Conservation (phyloP, 164 flowering plant genomes). For the Taxillus chinensis region DNA sequence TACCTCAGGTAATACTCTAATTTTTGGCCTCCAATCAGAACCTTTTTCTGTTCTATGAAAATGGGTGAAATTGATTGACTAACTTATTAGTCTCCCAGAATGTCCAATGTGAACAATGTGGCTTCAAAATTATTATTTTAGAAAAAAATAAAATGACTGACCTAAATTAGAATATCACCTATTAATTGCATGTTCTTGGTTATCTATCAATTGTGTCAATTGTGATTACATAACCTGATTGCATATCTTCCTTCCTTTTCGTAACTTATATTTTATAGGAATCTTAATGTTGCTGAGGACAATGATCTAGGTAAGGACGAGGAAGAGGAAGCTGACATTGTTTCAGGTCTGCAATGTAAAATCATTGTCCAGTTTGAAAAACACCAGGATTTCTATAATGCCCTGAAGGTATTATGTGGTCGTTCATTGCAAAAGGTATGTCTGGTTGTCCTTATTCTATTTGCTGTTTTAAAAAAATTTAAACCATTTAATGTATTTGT, state of each 20-base stretch:
- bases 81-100: too few relatives aligned
- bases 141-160: too few relatives aligned
- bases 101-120: too few relatives aligned
- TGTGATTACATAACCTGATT: slow-evolving; percentile 6
- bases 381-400: slow-evolving; percentile 55
- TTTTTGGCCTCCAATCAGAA: too few relatives aligned
- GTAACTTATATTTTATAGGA: slow-evolving; percentile 36
- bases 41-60: too few relatives aligned
- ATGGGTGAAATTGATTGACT: too few relatives aligned
- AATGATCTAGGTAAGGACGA: slow-evolving; percentile 53
- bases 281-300: slow-evolving; percentile 76
- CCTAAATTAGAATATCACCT: too few relatives aligned
- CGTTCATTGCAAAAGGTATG: slow-evolving; percentile 85
- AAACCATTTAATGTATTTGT: too few relatives aligned
- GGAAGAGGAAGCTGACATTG: slow-evolving; percentile 39
- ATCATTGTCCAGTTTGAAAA: slow-evolving; percentile 74
- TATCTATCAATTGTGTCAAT: background rate
- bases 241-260: background rate
- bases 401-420: slow-evolving; percentile 65
- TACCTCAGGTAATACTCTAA: too few relatives aligned
- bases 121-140: too few relatives aligned
- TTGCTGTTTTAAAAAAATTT: background rate
- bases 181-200: background rate
- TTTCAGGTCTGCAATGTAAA: slow-evolving; percentile 82
- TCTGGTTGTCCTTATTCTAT: background rate